These are phyloP conservation scores for Solanum sejunctum DNA, from an alignment of 257 asterid species.

Conservation along the genomic window DNA sequence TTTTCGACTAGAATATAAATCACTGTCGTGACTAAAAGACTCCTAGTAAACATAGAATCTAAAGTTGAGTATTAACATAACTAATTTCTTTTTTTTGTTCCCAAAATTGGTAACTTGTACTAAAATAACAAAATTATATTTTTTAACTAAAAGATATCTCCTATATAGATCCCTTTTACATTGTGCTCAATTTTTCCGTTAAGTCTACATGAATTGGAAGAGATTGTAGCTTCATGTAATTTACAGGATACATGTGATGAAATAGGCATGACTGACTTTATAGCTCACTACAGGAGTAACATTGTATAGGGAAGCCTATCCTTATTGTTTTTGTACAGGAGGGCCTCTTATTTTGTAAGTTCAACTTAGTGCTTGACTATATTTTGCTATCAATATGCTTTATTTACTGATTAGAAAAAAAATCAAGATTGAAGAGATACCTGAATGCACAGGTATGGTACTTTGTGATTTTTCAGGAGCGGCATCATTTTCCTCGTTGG, in stretches of 20 bases:
- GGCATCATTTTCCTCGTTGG: conserved; percentile 48
- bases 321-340: neutral
- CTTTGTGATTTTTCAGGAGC: conserved; percentile 33
- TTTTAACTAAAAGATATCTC: neutral
- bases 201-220: neutral
- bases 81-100: neutral
- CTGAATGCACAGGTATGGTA: conserved; percentile 23
- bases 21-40: neutral
- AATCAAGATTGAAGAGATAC: conserved; percentile 13
- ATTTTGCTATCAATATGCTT: neutral
- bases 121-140: neutral
- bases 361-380: neutral
- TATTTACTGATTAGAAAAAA: neutral
- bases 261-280: neutral
- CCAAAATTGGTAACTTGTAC: neutral
- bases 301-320: neutral
- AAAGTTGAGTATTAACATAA: neutral
- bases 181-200: neutral
- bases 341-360: neutral
- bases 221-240: neutral
- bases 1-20: neutral
- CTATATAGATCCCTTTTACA: neutral
- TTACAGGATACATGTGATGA: neutral
- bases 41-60: neutral
- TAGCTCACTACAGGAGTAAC: neutral